Conservation (phyloP, 257 asterid species). For the Cinchona pubescens region DNA sequence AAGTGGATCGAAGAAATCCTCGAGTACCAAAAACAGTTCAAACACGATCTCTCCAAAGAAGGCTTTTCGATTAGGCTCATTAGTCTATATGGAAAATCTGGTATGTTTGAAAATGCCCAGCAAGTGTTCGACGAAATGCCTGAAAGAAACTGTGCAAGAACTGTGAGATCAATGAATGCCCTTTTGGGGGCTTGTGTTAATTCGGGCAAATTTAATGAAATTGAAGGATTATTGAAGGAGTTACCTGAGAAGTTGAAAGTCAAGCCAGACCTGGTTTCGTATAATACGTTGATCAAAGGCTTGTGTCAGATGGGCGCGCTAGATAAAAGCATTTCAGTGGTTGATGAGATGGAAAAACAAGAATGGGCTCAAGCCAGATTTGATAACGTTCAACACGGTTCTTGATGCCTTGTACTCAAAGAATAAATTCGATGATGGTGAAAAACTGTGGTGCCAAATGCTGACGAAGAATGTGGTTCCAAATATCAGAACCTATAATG, state of each 20-base stretch:
- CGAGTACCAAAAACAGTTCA: slow-evolving; percentile 40
- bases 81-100: slow-evolving; percentile 32
- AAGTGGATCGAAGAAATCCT: slow-evolving; percentile 40
- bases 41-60: slow-evolving; percentile 35
- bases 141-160: slow-evolving; percentile 29
- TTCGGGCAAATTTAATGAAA: slow-evolving; percentile 26
- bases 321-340: slow-evolving; percentile 6
- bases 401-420: slow-evolving; percentile 29
- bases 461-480: slow-evolving; percentile 27
- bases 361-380: slow-evolving; percentile 30
- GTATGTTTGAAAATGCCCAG: slow-evolving; percentile 40
- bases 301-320: slow-evolving; percentile 31
- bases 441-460: slow-evolving; percentile 40
- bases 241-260: slow-evolving; percentile 28
- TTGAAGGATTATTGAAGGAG: slow-evolving; percentile 31
- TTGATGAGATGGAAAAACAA: slow-evolving; percentile 36
- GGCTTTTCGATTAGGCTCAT: slow-evolving; percentile 35
- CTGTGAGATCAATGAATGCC: slow-evolving; percentile 42
- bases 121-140: slow-evolving; percentile 52
- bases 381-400: slow-evolving; percentile 40
- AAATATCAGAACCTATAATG: slow-evolving; percentile 34
- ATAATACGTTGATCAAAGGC: slow-evolving; percentile 42
- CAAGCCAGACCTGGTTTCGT: slow-evolving; percentile 36
- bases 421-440: slow-evolving; percentile 37
- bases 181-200: slow-evolving; percentile 42